These are phyloP conservation scores for Kwoniella dejecticola DNA, from an alignment of 768 basidiomycete genomes.

Conservation along the genomic window DNA sequence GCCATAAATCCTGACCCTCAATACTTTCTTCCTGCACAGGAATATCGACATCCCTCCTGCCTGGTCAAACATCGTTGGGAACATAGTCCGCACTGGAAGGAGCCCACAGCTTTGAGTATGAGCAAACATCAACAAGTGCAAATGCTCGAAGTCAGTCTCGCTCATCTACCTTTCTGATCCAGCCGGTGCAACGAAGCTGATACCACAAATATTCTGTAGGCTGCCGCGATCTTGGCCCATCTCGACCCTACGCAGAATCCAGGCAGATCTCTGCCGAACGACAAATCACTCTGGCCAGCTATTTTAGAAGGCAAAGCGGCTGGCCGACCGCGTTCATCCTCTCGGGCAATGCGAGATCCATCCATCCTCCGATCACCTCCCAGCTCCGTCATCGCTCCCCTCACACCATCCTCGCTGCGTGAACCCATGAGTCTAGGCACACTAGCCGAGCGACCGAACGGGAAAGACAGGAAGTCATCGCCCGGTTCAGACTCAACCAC, in stretches of 20 bases:
- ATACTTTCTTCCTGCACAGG: slow-evolving; percentile 28
- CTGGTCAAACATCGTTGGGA: slow-evolving; percentile 98
- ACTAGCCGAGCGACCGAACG: slow-evolving; percentile 14
- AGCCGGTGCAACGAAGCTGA: too few species aligned
- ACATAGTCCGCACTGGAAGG: slow-evolving; percentile 93
- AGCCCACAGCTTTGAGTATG: slow-evolving; percentile 82
- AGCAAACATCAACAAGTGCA: slow-evolving; percentile 98
- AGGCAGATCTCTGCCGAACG: slow-evolving; percentile 83
- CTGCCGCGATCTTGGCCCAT: slow-evolving; percentile 91
- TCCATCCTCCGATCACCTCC: slow-evolving; percentile 43
- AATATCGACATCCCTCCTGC: slow-evolving; percentile 78
- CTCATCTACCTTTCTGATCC: slow-evolving; percentile 1
- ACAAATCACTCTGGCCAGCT: slow-evolving; percentile 84
- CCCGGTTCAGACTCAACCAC: slow-evolving; percentile 49
- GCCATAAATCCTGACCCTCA: too few species aligned
- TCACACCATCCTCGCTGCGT: slow-evolving; percentile 45
- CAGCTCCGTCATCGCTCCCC: slow-evolving; percentile 37
- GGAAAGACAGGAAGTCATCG: slow-evolving; percentile 41
- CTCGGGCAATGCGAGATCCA: slow-evolving; percentile 31
- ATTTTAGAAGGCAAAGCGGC: slow-evolving; percentile 22
- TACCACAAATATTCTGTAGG: too few species aligned
- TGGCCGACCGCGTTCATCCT: slow-evolving; percentile 18
- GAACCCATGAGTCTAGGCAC: slow-evolving; percentile 33
- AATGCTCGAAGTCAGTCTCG: slow-evolving; percentile 72
- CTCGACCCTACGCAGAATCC: slow-evolving; percentile 65